These are phyloP conservation scores for Chenopodium album DNA, from an alignment of 148 eudicot species.

Conservation along the genomic window DNA sequence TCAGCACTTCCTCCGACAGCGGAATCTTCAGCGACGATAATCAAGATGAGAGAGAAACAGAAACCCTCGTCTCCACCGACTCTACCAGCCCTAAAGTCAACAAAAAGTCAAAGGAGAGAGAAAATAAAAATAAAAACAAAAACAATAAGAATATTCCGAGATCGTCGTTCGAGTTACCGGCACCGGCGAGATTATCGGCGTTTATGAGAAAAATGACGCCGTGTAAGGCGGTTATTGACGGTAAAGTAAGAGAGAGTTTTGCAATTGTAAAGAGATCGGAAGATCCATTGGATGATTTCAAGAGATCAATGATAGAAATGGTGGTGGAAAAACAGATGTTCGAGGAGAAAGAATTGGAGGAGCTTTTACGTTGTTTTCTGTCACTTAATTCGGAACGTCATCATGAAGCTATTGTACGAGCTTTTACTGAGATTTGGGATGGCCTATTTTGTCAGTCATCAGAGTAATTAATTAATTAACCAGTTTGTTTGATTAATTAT, in stretches of 20 bases:
- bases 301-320: constrained; percentile 86
- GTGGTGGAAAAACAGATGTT: constrained; percentile 82
- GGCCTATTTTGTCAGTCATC: constrained; percentile 33
- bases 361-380: constrained; percentile 63
- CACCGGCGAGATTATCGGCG: constrained; percentile 78
- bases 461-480: too few relatives aligned
- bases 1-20: constrained; percentile 33
- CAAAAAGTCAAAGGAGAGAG: not conserved
- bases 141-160: not conserved
- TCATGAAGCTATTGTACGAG: constrained; percentile 64
- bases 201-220: constrained; percentile 65
- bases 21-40: constrained; percentile 14
- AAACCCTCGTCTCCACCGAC: constrained; percentile 22
- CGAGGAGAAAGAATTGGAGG: constrained; percentile 58
- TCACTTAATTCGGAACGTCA: constrained; percentile 53
- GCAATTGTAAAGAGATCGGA: constrained; percentile 77
- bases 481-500: too few relatives aligned
- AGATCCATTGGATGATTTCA: constrained; percentile 76
- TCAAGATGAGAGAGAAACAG: constrained; percentile 11
- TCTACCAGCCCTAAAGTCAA: constrained; percentile 4
- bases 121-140: not conserved
- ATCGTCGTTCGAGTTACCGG: constrained; percentile 18
- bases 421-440: constrained; percentile 70
- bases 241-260: constrained; percentile 75
- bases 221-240: constrained; percentile 55